A percentile compares a stretch with the other conserved stretches of the same genome.
These are phyloP conservation scores for Diatrype stigma DNA, from an alignment of 2,329 filamentous ascomycete genomes.

Conservation along the genomic window DNA sequence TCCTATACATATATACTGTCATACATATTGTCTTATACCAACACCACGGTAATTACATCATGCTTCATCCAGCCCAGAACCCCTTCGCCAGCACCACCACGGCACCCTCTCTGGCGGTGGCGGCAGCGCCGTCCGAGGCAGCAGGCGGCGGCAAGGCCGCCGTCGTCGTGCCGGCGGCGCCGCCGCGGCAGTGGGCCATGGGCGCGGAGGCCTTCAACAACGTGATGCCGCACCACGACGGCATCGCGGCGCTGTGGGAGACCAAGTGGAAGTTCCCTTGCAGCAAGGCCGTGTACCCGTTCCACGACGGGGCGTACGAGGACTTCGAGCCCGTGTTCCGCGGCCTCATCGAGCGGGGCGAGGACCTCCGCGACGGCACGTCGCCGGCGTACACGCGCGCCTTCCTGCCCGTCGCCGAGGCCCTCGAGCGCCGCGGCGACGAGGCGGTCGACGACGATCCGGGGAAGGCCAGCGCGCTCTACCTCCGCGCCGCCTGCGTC, in stretches of 20 bases:
- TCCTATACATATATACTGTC: too few species aligned
- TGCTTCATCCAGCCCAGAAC: too few species aligned
- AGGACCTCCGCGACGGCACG: slow-evolving; percentile 58
- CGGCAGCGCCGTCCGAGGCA: slow-evolving; percentile 21
- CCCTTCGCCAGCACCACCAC: too few species aligned
- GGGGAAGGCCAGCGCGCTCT: slow-evolving; percentile 56
- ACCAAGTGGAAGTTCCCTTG: slow-evolving; percentile 70
- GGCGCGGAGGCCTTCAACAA: slow-evolving; percentile 37
- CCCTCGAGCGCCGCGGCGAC: slow-evolving; percentile 50
- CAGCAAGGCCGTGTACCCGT: slow-evolving; percentile 63
- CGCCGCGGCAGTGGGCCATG: slow-evolving; percentile 37
- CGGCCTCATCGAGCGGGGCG: slow-evolving; percentile 54
- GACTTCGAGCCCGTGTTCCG: slow-evolving; percentile 69
- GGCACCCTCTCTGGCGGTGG: too few species aligned
- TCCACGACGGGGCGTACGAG: slow-evolving; percentile 65
- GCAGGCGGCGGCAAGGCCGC: background rate
- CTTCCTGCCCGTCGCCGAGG: slow-evolving; percentile 58
- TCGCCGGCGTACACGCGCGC: slow-evolving; percentile 60
- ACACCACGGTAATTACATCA: too few species aligned
- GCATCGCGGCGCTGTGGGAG: slow-evolving; percentile 64
- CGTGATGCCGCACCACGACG: slow-evolving; percentile 53
- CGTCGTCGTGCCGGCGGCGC: background rate
- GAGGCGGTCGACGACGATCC: slow-evolving; percentile 37
- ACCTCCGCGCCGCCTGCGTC: slow-evolving; percentile 67
- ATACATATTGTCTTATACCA: too few species aligned